Evolutionary conservation across 2,329 filamentous ascomycete genomes (phyloP).

Genomic region (Colletotrichum abscissum): DNA sequence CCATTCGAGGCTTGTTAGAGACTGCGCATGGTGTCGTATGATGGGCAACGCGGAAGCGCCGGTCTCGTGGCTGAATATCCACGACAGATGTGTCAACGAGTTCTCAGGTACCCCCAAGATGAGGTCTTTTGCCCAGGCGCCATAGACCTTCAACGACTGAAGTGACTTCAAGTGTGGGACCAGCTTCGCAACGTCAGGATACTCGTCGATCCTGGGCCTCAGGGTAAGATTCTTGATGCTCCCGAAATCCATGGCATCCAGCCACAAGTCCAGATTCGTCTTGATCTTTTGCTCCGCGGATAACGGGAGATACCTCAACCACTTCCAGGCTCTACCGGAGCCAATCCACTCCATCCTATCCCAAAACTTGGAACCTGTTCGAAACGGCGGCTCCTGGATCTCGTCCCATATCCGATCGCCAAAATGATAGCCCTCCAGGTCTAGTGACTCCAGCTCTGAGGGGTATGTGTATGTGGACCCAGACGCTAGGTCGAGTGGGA

Average conservation of each 20-base stretch:
- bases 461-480: neutral
- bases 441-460: slow-evolving; percentile 7
- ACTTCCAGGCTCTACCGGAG: neutral
- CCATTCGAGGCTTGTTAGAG: slow-evolving; percentile 18
- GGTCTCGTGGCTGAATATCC: neutral
- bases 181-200: neutral
- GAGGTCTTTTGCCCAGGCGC: slow-evolving; percentile 4
- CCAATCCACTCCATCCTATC: neutral
- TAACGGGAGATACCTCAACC: slow-evolving; percentile 4
- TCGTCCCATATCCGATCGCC: slow-evolving; percentile 3
- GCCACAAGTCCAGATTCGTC: slow-evolving; percentile 28
- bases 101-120: neutral
- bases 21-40: slow-evolving; percentile 14
- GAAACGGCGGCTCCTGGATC: too few relatives aligned
- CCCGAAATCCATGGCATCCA: slow-evolving; percentile 26
- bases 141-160: neutral
- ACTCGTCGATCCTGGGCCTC: neutral
- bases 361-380: neutral
- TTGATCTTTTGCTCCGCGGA: neutral
- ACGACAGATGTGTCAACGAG: slow-evolving; percentile 17
- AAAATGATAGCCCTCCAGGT: slow-evolving; percentile 24
- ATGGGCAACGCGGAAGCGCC: neutral
- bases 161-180: neutral
- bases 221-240: neutral
- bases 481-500: neutral